Evolutionary conservation across 2,329 filamentous ascomycete species (phyloP), one percentile per base, ranked within the genome.

Genomic region (Sporothrix schenckii): DNA sequence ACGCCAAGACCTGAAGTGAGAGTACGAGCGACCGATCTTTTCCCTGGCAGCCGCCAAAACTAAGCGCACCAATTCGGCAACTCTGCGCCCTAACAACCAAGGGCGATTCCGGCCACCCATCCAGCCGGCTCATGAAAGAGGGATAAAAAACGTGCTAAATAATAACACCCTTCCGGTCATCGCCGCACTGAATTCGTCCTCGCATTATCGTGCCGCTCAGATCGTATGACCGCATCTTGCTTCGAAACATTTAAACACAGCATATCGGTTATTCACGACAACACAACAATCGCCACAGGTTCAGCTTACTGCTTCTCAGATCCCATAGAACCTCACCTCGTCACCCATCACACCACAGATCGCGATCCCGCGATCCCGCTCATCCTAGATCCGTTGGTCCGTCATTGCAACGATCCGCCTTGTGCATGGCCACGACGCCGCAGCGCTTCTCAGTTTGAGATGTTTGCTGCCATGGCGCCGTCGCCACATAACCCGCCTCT

Each of bases 41-140:
- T 68, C 56, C 63, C 65, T 69, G 39, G 66, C 47, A 50, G 50
- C 44, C 66, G 54, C 70, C 65, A 70, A 70, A 74, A 72, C 65
- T 44, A 68, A 63, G 34, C 73, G 72, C 73, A 74, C 73, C 66
- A 73, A 49, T 30, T 70, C 69, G 69, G 72, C 58, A 73, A 71
- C 58, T 58, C 54, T 66, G 49, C 67, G 47, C 70, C 68, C 66
- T 73, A 72, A 66, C 47, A 65, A 47, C 68, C 65, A 70, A 70
- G 70, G 65, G 71, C 72, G 72, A 73, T 71, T 71, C 66, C 72
- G 72, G 71, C 71, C 72, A 60, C 54, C 71, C 72, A 60, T 49
- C 58, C 68, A 69, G 66, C 67, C 52, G 49, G 61, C 21, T 39
- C 49, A 68, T 39, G 44, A 50, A 13, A 66, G 30, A 41, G 67